Percentiles rank a stretch among this genome's conserved stretches.
Conservation (phyloP, 441 rosid genomes). For the Biscutella auriculata region DNA sequence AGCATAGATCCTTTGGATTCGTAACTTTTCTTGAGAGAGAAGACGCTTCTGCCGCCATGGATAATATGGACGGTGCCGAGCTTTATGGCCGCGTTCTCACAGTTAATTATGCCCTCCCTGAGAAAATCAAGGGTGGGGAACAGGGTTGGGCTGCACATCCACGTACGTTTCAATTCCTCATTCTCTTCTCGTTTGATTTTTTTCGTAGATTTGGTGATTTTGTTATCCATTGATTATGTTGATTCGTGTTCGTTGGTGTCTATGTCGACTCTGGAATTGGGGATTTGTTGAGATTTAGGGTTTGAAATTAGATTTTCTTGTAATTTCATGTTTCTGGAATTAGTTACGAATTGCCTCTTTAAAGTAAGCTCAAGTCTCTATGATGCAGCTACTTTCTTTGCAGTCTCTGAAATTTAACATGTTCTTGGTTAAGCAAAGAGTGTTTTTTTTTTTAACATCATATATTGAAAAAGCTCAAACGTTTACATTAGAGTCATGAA, state of each 20-base stretch:
- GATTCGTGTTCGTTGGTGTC: background rate
- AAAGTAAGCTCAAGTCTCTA: background rate
- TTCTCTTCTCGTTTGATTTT: background rate
- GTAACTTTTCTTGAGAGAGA: slow-evolving; percentile 87
- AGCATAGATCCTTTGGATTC: slow-evolving; percentile 92
- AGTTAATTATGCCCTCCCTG: slow-evolving; percentile 88
- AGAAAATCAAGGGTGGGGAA: slow-evolving; percentile 92
- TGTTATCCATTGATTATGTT: background rate
- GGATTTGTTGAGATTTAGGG: background rate
- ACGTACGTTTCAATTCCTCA: slow-evolving; percentile 33
- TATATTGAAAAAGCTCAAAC: too few relatives aligned
- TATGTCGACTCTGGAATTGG: background rate
- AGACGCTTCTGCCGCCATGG: slow-evolving; percentile 89
- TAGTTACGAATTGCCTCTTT: background rate
- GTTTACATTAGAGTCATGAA: too few relatives aligned
- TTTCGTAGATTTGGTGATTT: background rate
- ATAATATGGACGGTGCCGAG: slow-evolving; percentile 94
- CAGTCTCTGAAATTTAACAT: background rate
- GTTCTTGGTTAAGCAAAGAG: too few relatives aligned
- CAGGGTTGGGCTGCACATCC: slow-evolving; percentile 99
- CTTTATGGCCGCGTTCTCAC: slow-evolving; percentile 92
- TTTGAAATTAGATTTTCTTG: background rate
- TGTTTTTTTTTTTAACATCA: too few relatives aligned
- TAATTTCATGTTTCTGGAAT: background rate
- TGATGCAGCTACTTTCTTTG: background rate